These are phyloP conservation scores for Lecanicillium sp. DNA, from an alignment of 2,329 filamentous ascomycete genomes.

Conservation along the genomic window DNA sequence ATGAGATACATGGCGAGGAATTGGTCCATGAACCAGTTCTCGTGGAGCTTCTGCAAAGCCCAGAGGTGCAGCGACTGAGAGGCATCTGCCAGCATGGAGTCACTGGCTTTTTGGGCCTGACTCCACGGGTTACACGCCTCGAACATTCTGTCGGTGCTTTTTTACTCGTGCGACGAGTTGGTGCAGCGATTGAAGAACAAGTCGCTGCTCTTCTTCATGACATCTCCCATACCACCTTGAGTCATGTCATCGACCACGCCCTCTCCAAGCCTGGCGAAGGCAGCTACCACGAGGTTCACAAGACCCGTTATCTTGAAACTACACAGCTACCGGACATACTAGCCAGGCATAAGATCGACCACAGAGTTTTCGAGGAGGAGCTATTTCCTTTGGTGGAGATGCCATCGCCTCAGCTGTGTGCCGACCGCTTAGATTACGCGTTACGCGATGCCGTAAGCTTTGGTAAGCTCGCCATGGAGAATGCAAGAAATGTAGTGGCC, in stretches of 20 bases:
- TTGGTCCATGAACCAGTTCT: constrained; percentile 30
- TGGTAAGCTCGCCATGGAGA: constrained; percentile 24
- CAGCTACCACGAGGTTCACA: constrained; percentile 36
- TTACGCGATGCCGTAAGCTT: constrained; percentile 31
- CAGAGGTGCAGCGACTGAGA: constrained; percentile 26
- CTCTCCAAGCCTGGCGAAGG: constrained; percentile 29
- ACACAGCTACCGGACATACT: constrained; percentile 30
- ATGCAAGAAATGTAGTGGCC: constrained; percentile 23
- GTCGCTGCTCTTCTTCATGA: constrained; percentile 34
- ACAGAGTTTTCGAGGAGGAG: constrained; percentile 30
- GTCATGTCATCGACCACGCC: constrained; percentile 34
- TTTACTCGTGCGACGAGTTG: constrained; percentile 30
- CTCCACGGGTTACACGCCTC: constrained; percentile 30
- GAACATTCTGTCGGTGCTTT: constrained; percentile 36
- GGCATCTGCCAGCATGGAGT: constrained; percentile 33
- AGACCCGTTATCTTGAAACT: constrained; percentile 28
- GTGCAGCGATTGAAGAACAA: constrained; percentile 30
- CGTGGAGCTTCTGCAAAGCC: constrained; percentile 28
- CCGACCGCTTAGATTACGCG: constrained; percentile 34
- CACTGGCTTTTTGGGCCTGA: constrained; percentile 28
- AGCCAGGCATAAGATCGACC: constrained; percentile 24
- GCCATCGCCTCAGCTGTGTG: constrained; percentile 32
- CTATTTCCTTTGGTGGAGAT: constrained; percentile 32
- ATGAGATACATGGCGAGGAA: constrained; percentile 30
- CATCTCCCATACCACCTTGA: constrained; percentile 33